Evolutionary conservation across 176 grass and related monocot species (phyloP), one percentile per base, ranked within the genome.

Genomic region (Raddia guianensis): DNA sequence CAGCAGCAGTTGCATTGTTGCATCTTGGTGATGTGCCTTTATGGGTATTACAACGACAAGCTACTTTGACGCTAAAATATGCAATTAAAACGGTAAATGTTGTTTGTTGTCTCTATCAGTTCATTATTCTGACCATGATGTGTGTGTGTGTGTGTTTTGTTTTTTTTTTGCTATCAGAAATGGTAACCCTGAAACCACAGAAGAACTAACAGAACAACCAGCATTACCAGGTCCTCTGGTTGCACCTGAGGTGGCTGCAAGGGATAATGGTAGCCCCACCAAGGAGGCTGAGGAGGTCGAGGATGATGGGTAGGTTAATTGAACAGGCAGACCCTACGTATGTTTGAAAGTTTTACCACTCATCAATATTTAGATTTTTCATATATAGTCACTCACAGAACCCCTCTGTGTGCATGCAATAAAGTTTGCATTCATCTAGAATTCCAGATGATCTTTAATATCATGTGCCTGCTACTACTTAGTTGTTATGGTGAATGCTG

Each of bases 231-330:
- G 19, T 43, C 86, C 84, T 81, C 61, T 89, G 53, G 86, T 79
- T 49, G 84, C 72, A 74, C 76, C 83, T 47, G 76, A 80, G 61
- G 83, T 84, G 20, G 80, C 55, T 48, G 50, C 63, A 54, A 91
- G 74, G 85, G 82, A 87, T 37, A 80, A 42, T 15, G 11, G 52
- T 87, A 73, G 60, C 57, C 81, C 85, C 56, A 14, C 33, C 62
- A 88, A 97, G 82, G 91, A 90, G 21, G 76, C 72, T 12, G 70
- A 97, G 70, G 85, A 85, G 21, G 75, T 57, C 62, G 70, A 88
- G 49, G 80, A 94, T 74, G 87, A 94, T 34, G 80, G 51, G 90
- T 94, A 55, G 19, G 63, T 20, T 46, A 46, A 58, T 81, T 33
- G 21, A 72, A 63, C 59, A 20, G 4, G 82, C 21, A 63, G 16